A percentile compares a stretch with the other conserved stretches of the same genome.
Evolutionary conservation across 768 basidiomycete genomes (phyloP).

Genomic region (Hericium coralloides): DNA sequence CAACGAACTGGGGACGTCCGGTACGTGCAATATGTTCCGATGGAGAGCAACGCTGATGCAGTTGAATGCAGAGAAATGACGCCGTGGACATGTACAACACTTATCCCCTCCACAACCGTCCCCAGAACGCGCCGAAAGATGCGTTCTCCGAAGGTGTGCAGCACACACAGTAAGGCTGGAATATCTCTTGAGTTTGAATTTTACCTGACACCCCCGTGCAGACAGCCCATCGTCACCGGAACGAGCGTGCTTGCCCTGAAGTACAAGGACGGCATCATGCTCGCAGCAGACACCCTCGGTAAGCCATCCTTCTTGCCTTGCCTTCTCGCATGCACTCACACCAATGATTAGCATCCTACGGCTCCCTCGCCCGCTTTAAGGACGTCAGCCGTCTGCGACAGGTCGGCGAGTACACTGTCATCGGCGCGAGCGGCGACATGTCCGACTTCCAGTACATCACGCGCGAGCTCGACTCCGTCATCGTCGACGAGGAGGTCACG

Average conservation of each 20-base stretch:
- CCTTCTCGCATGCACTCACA: background rate
- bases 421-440: constrained; percentile 95
- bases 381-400: constrained; percentile 83
- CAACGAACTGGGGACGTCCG: constrained; percentile 63
- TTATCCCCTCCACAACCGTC: constrained; percentile 61
- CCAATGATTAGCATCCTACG: constrained; percentile 72
- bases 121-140: constrained; percentile 28
- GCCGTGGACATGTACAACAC: constrained; percentile 68
- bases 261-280: constrained; percentile 95
- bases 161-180: constrained; percentile 60
- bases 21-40: background rate
- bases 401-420: constrained; percentile 74
- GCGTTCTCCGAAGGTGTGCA: constrained; percentile 57
- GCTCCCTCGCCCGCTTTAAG: constrained; percentile 94
- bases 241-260: constrained; percentile 93
- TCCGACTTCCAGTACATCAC: constrained; percentile 96
- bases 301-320: constrained; percentile 16
- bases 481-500: constrained; percentile 63
- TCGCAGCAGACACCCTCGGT: constrained; percentile 98
- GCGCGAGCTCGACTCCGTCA: constrained; percentile 64
- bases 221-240: constrained; percentile 93
- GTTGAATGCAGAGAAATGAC: constrained; percentile 52
- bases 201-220: constrained; percentile 20
- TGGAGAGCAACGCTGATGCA: background rate
- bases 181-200: background rate